Evolutionary conservation across 2,329 filamentous ascomycete genomes (phyloP).

Genomic region (Diaporthe citriasiana): DNA sequence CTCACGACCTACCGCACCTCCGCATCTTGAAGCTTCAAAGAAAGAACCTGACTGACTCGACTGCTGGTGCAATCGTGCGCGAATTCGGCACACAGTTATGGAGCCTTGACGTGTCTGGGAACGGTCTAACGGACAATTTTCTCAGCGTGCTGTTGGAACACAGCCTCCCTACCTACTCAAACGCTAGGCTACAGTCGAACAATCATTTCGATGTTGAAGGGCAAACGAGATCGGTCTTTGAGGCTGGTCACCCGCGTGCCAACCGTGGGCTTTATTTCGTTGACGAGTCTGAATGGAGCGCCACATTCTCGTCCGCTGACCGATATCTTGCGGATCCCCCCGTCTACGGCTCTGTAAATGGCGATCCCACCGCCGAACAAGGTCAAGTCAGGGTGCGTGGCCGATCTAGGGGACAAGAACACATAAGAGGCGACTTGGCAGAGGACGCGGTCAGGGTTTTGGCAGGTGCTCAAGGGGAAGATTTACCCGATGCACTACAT

Average conservation of each 20-base stretch:
- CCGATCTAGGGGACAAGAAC: slow-evolving; percentile 34
- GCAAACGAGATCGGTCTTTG: slow-evolving; percentile 50
- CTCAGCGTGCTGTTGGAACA: slow-evolving; percentile 51
- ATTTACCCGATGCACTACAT: slow-evolving; percentile 23
- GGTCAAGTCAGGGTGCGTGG: neutral
- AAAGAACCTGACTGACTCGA: slow-evolving; percentile 61
- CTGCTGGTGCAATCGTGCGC: slow-evolving; percentile 53
- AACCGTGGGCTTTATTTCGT: slow-evolving; percentile 62
- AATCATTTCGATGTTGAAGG: slow-evolving; percentile 62
- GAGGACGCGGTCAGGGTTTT: slow-evolving; percentile 33
- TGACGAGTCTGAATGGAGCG: slow-evolving; percentile 63
- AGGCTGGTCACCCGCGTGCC: slow-evolving; percentile 49
- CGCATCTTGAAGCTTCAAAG: slow-evolving; percentile 66
- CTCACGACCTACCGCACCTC: slow-evolving; percentile 59
- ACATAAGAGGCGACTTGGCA: slow-evolving; percentile 32
- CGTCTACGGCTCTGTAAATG: slow-evolving; percentile 50
- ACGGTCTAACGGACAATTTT: slow-evolving; percentile 63
- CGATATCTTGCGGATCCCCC: slow-evolving; percentile 66
- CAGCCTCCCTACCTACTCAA: slow-evolving; percentile 51
- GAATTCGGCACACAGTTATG: slow-evolving; percentile 60
- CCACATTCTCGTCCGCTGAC: slow-evolving; percentile 59
- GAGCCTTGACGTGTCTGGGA: slow-evolving; percentile 69
- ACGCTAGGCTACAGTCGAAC: slow-evolving; percentile 51
- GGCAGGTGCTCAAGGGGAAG: slow-evolving; percentile 34
- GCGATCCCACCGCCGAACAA: neutral